Percentiles rank a stretch among this genome's conserved stretches.
These are phyloP conservation scores for Saturnispora bothae DNA, from an alignment of 805 yeast species.

Conservation along the genomic window DNA sequence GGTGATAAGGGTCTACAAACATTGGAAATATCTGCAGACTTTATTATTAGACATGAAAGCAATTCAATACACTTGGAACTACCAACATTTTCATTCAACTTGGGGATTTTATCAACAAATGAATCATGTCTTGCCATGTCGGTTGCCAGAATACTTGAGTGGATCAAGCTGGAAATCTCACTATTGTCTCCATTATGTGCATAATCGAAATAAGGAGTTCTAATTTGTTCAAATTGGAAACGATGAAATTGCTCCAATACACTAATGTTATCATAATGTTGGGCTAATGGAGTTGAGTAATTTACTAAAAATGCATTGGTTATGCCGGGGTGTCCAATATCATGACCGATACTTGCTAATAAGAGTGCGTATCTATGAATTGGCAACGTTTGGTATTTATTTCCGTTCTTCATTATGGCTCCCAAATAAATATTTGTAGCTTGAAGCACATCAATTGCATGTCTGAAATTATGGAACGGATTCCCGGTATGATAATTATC, in stretches of 20 bases:
- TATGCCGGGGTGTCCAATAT: slow-evolving; percentile 95
- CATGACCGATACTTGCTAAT: slow-evolving; percentile 87
- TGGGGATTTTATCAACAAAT: slow-evolving; percentile 47
- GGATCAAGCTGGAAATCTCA: slow-evolving; percentile 8
- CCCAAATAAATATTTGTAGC: slow-evolving; percentile 61
- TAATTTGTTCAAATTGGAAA: slow-evolving; percentile 44
- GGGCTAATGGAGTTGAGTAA: slow-evolving; percentile 52
- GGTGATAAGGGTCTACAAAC: slow-evolving; percentile 72
- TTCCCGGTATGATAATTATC: slow-evolving; percentile 76
- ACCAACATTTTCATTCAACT: slow-evolving; percentile 8
- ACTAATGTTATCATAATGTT: slow-evolving; percentile 50
- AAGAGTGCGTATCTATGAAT: slow-evolving; percentile 48
- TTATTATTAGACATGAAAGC: slow-evolving; percentile 61
- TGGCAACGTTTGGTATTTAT: slow-evolving; percentile 10
- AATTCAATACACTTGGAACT: slow-evolving; percentile 26
- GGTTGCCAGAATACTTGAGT: slow-evolving; percentile 53
- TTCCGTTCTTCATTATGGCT: slow-evolving; percentile 10
- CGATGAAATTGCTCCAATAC: slow-evolving; percentile 79
- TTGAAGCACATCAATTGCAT: slow-evolving; percentile 91
- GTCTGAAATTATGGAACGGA: slow-evolving; percentile 91
- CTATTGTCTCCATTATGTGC: not conserved
- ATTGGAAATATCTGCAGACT: slow-evolving; percentile 93
- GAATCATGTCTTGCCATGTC: slow-evolving; percentile 87
- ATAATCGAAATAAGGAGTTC: slow-evolving; percentile 13
- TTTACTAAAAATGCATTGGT: slow-evolving; percentile 62